Conservation (phyloP, 805 yeast species). For the Barnettozyma salicaria region DNA sequence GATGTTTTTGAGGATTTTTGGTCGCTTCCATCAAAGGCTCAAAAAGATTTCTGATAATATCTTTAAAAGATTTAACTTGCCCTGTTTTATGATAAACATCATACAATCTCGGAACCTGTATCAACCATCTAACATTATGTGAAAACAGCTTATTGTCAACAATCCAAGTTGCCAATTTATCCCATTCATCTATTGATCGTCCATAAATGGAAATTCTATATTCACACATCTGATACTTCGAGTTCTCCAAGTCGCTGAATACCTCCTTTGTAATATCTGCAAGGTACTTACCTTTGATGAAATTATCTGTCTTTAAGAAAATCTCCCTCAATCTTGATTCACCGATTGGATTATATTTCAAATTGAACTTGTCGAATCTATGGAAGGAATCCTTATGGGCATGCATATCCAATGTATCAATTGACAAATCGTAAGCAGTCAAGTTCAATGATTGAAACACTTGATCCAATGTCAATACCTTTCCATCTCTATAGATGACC, state of each 20-base stretch:
- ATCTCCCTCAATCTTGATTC: slow-evolving; percentile 96
- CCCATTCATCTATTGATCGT: slow-evolving; percentile 88
- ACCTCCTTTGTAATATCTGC: slow-evolving; percentile 95
- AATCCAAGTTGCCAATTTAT: slow-evolving; percentile 90
- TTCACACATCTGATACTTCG: slow-evolving; percentile 97
- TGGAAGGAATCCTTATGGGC: slow-evolving; percentile 98
- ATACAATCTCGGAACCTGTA: slow-evolving; percentile 91
- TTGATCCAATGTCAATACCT: slow-evolving; percentile 75
- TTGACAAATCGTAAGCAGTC: slow-evolving; percentile 90
- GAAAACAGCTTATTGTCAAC: slow-evolving; percentile 86
- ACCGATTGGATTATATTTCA: slow-evolving; percentile 96
- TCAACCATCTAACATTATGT: slow-evolving; percentile 94
- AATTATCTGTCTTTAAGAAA: slow-evolving; percentile 92
- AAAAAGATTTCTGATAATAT: slow-evolving; percentile 72
- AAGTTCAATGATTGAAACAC: slow-evolving; percentile 88
- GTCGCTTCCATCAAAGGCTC: slow-evolving; percentile 89
- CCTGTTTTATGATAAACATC: slow-evolving; percentile 80
- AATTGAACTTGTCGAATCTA: slow-evolving; percentile 93
- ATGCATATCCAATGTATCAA: slow-evolving; percentile 98
- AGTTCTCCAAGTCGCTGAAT: slow-evolving; percentile 85
- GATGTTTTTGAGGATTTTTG: slow-evolving; percentile 75
- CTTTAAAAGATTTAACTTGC: slow-evolving; percentile 64
- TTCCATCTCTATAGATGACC: slow-evolving; percentile 91
- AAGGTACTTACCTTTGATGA: slow-evolving; percentile 76
- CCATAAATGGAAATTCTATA: slow-evolving; percentile 95